Evolutionary conservation across 257 asterid genomes (phyloP).

Genomic region (Solanum dulcamara): DNA sequence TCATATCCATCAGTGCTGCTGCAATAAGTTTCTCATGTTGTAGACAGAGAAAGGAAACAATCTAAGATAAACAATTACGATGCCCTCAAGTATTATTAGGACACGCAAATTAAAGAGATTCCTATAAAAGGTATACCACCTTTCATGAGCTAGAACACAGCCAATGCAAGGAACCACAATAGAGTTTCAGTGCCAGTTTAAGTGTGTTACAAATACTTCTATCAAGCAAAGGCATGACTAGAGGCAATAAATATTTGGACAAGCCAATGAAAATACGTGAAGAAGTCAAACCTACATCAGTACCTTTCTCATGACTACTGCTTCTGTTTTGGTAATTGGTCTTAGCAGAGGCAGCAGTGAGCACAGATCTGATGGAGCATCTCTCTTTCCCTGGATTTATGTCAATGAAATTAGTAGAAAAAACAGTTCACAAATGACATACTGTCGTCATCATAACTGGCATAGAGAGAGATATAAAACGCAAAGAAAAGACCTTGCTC

Average conservation of each 20-base stretch:
- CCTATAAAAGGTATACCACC: not conserved
- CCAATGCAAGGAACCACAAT: not conserved
- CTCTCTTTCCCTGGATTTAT: conserved; percentile 43
- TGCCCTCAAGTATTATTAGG: not conserved
- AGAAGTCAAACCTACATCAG: conserved; percentile 20
- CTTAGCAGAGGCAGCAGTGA: conserved; percentile 38
- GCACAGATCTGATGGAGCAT: conserved; percentile 75
- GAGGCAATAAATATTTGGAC: not conserved
- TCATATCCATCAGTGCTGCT: not conserved
- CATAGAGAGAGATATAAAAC: not conserved
- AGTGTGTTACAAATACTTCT: not conserved
- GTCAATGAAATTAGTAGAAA: conserved; percentile 1
- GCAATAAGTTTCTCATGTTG: not conserved
- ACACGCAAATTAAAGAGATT: not conserved
- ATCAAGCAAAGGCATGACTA: not conserved
- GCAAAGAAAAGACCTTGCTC: conserved; percentile 28
- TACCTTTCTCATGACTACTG: conserved; percentile 14
- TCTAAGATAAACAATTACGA: not conserved
- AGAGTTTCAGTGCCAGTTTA: not conserved
- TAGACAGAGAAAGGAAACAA: not conserved
- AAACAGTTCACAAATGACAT: not conserved
- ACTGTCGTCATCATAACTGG: not conserved
- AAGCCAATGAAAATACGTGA: not conserved
- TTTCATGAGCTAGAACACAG: not conserved
- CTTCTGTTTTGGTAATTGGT: conserved; percentile 10